These are phyloP conservation scores for Kodamaea fungicola DNA, from an alignment of 1,139 yeast species.

Conservation along the genomic window DNA sequence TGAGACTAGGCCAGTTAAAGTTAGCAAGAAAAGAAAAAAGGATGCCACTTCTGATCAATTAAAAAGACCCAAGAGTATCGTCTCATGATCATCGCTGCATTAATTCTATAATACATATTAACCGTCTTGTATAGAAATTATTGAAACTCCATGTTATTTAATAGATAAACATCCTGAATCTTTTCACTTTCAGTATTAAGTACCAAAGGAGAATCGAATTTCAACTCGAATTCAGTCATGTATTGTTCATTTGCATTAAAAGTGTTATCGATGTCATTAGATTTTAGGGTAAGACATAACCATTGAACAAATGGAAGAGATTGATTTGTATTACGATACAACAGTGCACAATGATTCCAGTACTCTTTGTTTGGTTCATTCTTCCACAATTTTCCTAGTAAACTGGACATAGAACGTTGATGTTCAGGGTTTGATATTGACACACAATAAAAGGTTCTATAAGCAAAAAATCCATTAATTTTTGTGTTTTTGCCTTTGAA, in stretches of 20 bases:
- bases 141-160: too few relatives aligned
- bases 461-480: slow-evolving; percentile 36
- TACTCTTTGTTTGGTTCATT: slow-evolving; percentile 20
- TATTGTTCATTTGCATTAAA: not conserved
- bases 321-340: slow-evolving; percentile 18
- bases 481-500: slow-evolving; percentile 7
- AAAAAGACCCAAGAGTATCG: slow-evolving; percentile 15
- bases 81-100: slow-evolving; percentile 1
- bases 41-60: slow-evolving; percentile 11
- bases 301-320: slow-evolving; percentile 19
- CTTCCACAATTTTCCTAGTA: slow-evolving; percentile 27
- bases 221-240: not conserved
- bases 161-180: too few relatives aligned
- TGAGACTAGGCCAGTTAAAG: slow-evolving; percentile 67
- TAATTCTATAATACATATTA: not conserved
- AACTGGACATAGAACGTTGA: slow-evolving; percentile 22
- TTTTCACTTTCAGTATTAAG: too few relatives aligned
- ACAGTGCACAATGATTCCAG: slow-evolving; percentile 31
- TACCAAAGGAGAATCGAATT: not conserved
- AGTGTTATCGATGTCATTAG: not conserved
- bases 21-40: slow-evolving; percentile 28
- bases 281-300: slow-evolving; percentile 10
- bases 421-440: slow-evolving; percentile 18
- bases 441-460: slow-evolving; percentile 31
- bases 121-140: too few relatives aligned